Conservation (phyloP, 2,329 filamentous ascomycete species). For the Colletotrichum tropicale region DNA sequence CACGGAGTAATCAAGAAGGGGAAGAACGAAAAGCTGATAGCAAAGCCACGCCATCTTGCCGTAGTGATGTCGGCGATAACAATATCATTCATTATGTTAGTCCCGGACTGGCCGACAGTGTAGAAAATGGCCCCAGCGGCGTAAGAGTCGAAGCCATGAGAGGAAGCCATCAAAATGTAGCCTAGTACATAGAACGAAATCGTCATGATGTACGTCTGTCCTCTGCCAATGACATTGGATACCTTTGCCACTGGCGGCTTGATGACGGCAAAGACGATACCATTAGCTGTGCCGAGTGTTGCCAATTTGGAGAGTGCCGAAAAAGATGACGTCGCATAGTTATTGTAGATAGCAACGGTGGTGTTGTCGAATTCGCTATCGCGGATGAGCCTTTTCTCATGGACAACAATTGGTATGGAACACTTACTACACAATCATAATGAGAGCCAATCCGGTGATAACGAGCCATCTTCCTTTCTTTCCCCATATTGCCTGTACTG, state of each 20-base stretch:
- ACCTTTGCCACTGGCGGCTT: constrained; percentile 7
- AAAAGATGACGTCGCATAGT: constrained; percentile 7
- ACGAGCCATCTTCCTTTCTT: constrained; percentile 2
- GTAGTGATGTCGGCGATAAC: constrained; percentile 14
- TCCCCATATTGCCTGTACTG: not conserved
- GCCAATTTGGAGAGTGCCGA: constrained; percentile 1
- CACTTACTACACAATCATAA: constrained; percentile 6
- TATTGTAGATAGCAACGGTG: constrained; percentile 2
- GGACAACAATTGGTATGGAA: not conserved
- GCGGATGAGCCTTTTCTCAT: not conserved
- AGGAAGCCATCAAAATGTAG: constrained; percentile 3
- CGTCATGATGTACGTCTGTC: constrained; percentile 4
- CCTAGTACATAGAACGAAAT: not conserved
- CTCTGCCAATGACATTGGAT: constrained; percentile 4
- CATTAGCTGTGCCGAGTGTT: not conserved
- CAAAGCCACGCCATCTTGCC: constrained; percentile 22
- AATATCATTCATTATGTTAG: constrained; percentile 11
- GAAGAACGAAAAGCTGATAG: constrained; percentile 32
- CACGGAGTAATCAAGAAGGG: constrained; percentile 41
- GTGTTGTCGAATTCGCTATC: constrained; percentile 2
- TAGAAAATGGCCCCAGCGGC: constrained; percentile 3
- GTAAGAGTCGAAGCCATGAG: not conserved
- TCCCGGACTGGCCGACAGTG: not conserved
- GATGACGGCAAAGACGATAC: not conserved
- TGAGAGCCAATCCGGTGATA: not conserved